Conservation (phyloP, 768 basidiomycete genomes). For the Psilocybe tampanensis region DNA sequence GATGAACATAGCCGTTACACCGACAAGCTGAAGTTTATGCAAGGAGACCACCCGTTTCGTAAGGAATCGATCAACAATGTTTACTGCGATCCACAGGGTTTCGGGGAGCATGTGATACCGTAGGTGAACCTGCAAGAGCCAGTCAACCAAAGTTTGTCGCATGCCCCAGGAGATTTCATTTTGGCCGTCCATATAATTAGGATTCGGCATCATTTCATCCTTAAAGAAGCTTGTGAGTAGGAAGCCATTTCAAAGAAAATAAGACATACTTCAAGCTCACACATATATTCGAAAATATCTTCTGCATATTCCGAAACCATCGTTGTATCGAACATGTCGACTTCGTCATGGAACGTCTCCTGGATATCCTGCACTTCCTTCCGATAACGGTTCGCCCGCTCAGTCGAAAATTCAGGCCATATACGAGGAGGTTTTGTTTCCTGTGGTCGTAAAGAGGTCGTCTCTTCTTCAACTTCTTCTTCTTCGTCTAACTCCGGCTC, state of each 20-base stretch:
- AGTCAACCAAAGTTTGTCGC: constrained; percentile 97
- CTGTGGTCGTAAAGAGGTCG: constrained; percentile 24
- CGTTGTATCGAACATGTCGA: constrained; percentile 77
- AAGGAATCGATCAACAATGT: constrained; percentile 92
- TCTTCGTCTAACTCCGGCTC: constrained; percentile 33
- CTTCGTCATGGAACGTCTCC: constrained; percentile 70
- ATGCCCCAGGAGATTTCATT: constrained; percentile 91
- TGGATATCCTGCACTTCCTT: constrained; percentile 69
- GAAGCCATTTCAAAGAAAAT: background rate
- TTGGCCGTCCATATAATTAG: constrained; percentile 93
- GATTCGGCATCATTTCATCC: constrained; percentile 88
- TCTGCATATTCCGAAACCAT: constrained; percentile 99
- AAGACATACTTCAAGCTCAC: constrained; percentile 78
- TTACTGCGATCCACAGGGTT: constrained; percentile 98
- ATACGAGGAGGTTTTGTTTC: constrained; percentile 48
- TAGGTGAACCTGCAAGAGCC: constrained; percentile 96
- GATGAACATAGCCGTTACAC: constrained; percentile 98
- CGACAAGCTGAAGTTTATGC: constrained; percentile 93
- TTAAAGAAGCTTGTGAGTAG: constrained; percentile 33
- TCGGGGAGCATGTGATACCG: constrained; percentile 99
- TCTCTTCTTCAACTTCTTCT: constrained; percentile 42
- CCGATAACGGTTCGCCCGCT: constrained; percentile 57
- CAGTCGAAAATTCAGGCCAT: constrained; percentile 78
- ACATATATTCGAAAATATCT: constrained; percentile 97
- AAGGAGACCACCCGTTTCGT: constrained; percentile 86